Base-by-base conservation (phyloP, 805 yeast genomes). In the Ogataea henricii region DNA sequence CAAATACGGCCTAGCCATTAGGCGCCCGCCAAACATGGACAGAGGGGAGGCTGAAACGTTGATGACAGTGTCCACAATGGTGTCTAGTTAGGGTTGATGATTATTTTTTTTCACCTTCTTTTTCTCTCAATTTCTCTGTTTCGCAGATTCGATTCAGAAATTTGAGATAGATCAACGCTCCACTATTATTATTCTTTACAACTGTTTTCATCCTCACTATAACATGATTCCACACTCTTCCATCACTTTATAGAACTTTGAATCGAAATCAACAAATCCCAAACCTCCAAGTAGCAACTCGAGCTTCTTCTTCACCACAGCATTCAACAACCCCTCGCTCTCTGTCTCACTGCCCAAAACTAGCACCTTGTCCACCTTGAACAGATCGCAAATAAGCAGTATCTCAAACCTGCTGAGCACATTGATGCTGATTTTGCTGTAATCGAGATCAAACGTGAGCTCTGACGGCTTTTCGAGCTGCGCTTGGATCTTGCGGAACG, bases 371-470 rank as follows among this genome's bases (percentile, higher is more conserved):
- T 48, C 25, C 8, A 59, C 48, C 6, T 40, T 32, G 35, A 46
- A 52, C 25, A 62, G 37, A 27, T 57, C 59, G 37, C 63, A 58
- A 1, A 63, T 33, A 26, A 64, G 44, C 10, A 60, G 46, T 3
- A 64, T 43, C 32, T 58, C 62, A 18, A 57, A 43, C 21, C 39
- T 47, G 14, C 51, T 53, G n/a, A 40, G 7, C 0, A 62, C 21
- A 7, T 51, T 55, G 25, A 66, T 42, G 18, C 52, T 58, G 14
- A 65, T 49, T 44, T 66, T 66, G 33, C 56, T 54, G 37, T 53
- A 64, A 37, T 61, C 57, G 17, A 66, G 43, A 45, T 66, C 71
- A 37, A 44, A 50, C 17, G 57, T 58, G 35, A 66, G 27, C 14
- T 39, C 45, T 8, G 56, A 51, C 3, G 58, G 52, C 3, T 18